phyloP scores from a whole-genome alignment of 1,284 basidiomycete genomes.

The Taiwanofungus camphoratus region DNA sequence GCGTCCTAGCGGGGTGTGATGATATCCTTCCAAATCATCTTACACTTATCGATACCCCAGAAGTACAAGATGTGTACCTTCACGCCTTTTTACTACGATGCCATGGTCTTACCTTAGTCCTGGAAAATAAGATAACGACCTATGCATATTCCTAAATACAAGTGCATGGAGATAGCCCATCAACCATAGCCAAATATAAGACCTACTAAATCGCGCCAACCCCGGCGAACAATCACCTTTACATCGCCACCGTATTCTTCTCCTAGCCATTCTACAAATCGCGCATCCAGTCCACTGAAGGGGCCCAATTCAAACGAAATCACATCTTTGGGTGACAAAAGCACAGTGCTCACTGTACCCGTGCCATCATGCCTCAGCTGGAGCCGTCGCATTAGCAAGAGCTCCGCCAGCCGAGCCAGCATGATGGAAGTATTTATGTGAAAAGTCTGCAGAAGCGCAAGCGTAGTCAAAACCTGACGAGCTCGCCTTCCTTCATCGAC shows the following conservation, averaged over 20 bases:
- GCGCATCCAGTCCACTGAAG: slow-evolving; percentile 58
- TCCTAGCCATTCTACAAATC: slow-evolving; percentile 70
- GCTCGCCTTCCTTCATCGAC: slow-evolving; percentile 26
- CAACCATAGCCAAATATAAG: slow-evolving; percentile 38
- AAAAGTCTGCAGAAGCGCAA: slow-evolving; percentile 66
- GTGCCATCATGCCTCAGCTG: slow-evolving; percentile 14
- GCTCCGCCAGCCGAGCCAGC: slow-evolving; percentile 49
- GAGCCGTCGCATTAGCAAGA: slow-evolving; percentile 33
- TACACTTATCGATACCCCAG: too few species aligned
- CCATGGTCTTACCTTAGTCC: too few species aligned
- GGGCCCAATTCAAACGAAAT: slow-evolving; percentile 65
- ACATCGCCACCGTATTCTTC: slow-evolving; percentile 52
- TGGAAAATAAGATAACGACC: too few species aligned
- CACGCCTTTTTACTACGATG: too few species aligned
- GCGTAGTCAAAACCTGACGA: slow-evolving; percentile 51
- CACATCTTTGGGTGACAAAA: slow-evolving; percentile 54
- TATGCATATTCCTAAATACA: too few species aligned
- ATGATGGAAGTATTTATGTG: slow-evolving; percentile 65
- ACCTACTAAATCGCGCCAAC: slow-evolving; percentile 45
- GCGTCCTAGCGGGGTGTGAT: too few species aligned
- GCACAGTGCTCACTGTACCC: slow-evolving; percentile 24
- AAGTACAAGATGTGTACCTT: too few species aligned
- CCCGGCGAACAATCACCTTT: slow-evolving; percentile 37
- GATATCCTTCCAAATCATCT: too few species aligned
- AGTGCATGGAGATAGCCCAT: too few species aligned